phyloP scores from a whole-genome alignment of 176 grass and related monocot species.

The Triticum monococcum region DNA sequence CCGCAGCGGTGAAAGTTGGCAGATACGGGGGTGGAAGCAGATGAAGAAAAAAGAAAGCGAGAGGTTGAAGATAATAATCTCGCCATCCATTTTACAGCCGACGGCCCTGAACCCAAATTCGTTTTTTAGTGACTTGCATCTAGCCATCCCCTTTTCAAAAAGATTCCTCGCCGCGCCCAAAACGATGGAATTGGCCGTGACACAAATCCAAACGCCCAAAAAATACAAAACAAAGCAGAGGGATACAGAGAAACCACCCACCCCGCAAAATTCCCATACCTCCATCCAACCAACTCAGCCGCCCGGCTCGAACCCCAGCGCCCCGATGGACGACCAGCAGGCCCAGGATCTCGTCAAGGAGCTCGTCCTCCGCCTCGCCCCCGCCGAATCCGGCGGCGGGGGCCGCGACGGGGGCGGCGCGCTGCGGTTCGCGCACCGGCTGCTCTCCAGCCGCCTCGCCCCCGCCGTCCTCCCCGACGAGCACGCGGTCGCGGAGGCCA shows the following conservation, averaged over 20 bases:
- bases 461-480: constrained; percentile 69
- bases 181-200: not conserved
- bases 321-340: constrained; percentile 74
- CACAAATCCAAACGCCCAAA: not conserved
- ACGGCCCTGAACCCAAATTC: too few relatives aligned
- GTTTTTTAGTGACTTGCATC: too few relatives aligned
- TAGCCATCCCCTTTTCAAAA: not conserved
- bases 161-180: constrained; percentile 29
- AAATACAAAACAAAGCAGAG: not conserved
- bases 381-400: constrained; percentile 26
- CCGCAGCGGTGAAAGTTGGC: too few relatives aligned
- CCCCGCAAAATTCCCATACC: constrained; percentile 31
- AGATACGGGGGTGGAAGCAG: too few relatives aligned
- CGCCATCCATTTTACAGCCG: too few relatives aligned
- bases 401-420: constrained; percentile 36
- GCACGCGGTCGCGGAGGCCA: constrained; percentile 81
- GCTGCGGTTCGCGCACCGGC: constrained; percentile 69
- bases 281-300: not conserved
- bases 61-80: too few relatives aligned
- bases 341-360: constrained; percentile 87
- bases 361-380: constrained; percentile 68
- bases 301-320: constrained; percentile 61
- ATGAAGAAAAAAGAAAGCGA: too few relatives aligned
- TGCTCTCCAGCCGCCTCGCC: constrained; percentile 84
- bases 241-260: not conserved